Base-by-base conservation (phyloP, 768 basidiomycete genomes). In the Trametes meyenii region DNA sequence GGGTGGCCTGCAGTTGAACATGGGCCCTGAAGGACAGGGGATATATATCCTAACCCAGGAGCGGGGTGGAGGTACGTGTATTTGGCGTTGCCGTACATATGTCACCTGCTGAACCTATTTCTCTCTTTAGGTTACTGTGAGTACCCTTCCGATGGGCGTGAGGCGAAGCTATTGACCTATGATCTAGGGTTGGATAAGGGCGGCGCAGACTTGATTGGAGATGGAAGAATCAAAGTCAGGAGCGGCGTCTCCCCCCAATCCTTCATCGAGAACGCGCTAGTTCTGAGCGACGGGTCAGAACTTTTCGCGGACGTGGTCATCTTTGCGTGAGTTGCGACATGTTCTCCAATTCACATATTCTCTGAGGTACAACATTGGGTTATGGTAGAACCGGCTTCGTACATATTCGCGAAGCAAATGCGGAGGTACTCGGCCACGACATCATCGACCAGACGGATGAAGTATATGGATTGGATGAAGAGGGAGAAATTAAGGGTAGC, bases 171-270 rank as follows among this genome's bases (percentile, higher is more conserved):
- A 4, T 10, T 23, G 16, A 21, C 16, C 11, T 19, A n/a, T 16
- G 40, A 19, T 44, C 10, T 19, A 63, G 62, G 62, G 62, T n/a
- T 63, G 63, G 72, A 73, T 50, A 62, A 63, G 0, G 82, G 80
- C n/a, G 73, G 78, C 0, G 76, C 79, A 39, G 71, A 74, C 60
- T 71, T 80, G 56, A 82, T 84, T 58, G 75, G 75, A 24, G 75
- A 80, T 24, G 81, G 84, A 21, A 73, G 73, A 48, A 83, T 85
- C 76, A 83, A 82, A 66, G 68, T 84, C 66, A 83, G 78, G 71
- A 75, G 73, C 55, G 78, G 77, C 24, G 59, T 69, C 7, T 53
- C 45, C n/a, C 58, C 75, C 17, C 63, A 58, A 33, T 53, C 55
- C 16, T 76, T 77, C 62, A 75, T 70, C 1, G 42, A 71, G 23